Evolutionary conservation across 805 yeast species (phyloP).

Genomic region (Wickerhamomyces tratensis): DNA sequence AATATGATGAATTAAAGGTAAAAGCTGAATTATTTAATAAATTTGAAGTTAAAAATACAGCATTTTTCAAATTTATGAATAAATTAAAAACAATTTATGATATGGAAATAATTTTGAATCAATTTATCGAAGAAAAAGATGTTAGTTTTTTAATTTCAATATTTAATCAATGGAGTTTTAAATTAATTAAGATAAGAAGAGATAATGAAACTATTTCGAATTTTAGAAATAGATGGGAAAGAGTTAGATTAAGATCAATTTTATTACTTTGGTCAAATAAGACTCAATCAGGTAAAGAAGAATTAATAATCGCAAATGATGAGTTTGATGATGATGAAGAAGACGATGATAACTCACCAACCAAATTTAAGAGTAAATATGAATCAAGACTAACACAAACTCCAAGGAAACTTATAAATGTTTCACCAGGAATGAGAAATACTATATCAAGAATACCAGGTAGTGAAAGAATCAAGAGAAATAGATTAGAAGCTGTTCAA

Average conservation of each 20-base stretch:
- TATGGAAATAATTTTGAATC: slow-evolving; percentile 9
- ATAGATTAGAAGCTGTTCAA: slow-evolving; percentile 26
- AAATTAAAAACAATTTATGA: slow-evolving; percentile 7
- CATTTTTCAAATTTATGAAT: slow-evolving; percentile 16
- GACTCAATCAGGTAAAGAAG: slow-evolving; percentile 7
- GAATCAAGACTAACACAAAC: slow-evolving; percentile 8
- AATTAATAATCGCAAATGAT: slow-evolving; percentile 1
- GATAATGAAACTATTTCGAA: slow-evolving; percentile 23
- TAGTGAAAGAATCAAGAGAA: slow-evolving; percentile 23
- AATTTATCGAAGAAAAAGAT: slow-evolving; percentile 14
- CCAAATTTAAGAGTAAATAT: slow-evolving; percentile 2
- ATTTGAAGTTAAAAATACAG: slow-evolving; percentile 13
- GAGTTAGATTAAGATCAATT: slow-evolving; percentile 28
- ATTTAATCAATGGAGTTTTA: slow-evolving; percentile 25
- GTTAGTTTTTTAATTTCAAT: slow-evolving; percentile 13
- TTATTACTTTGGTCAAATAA: slow-evolving; percentile 23
- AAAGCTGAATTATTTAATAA: slow-evolving; percentile 17
- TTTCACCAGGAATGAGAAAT: background rate
- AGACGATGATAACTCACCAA: slow-evolving; percentile 13
- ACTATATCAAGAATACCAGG: slow-evolving; percentile 21
- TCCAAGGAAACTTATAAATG: slow-evolving; percentile 9
- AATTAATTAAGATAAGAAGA: slow-evolving; percentile 21
- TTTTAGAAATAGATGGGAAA: slow-evolving; percentile 28
- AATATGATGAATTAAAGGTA: slow-evolving; percentile 5
- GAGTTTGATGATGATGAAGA: slow-evolving; percentile 5